Evolutionary conservation across 2,329 filamentous ascomycete species (phyloP).

Genomic region (Cadophora sp.): DNA sequence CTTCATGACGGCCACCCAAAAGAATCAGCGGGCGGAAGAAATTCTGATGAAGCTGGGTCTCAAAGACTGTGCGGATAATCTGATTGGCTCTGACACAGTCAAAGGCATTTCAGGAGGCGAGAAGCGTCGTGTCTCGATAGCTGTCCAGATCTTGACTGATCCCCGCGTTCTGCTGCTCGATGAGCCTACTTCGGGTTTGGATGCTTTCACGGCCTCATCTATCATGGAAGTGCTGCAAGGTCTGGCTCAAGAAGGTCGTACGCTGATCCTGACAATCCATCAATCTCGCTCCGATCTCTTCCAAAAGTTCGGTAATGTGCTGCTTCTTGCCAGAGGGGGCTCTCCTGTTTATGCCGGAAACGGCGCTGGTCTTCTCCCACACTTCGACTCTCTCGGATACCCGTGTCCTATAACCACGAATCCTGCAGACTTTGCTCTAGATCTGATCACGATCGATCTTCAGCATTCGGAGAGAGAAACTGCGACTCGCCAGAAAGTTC

Average conservation of each 20-base stretch:
- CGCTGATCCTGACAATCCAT: constrained; percentile 78
- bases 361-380: constrained; percentile 66
- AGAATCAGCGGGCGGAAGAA: constrained; percentile 71
- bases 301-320: constrained; percentile 71
- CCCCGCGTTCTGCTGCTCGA: constrained; percentile 76
- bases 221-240: constrained; percentile 77
- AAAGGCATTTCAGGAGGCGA: constrained; percentile 84
- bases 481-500: constrained; percentile 67
- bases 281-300: constrained; percentile 79
- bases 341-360: constrained; percentile 71
- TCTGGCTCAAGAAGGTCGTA: constrained; percentile 75
- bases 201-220: constrained; percentile 79
- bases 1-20: constrained; percentile 73
- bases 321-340: constrained; percentile 74
- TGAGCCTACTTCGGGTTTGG: constrained; percentile 77
- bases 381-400: constrained; percentile 66
- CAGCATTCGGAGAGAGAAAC: constrained; percentile 69
- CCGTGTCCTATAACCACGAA: constrained; percentile 74
- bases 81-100: constrained; percentile 74
- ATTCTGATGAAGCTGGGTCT: constrained; percentile 77
- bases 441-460: constrained; percentile 78
- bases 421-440: constrained; percentile 78
- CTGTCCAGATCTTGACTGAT: constrained; percentile 78
- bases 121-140: constrained; percentile 79
- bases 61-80: constrained; percentile 78